Conservation (phyloP, 495 filamentous ascomycete species). For the Umbilicaria muhlenbergii region DNA sequence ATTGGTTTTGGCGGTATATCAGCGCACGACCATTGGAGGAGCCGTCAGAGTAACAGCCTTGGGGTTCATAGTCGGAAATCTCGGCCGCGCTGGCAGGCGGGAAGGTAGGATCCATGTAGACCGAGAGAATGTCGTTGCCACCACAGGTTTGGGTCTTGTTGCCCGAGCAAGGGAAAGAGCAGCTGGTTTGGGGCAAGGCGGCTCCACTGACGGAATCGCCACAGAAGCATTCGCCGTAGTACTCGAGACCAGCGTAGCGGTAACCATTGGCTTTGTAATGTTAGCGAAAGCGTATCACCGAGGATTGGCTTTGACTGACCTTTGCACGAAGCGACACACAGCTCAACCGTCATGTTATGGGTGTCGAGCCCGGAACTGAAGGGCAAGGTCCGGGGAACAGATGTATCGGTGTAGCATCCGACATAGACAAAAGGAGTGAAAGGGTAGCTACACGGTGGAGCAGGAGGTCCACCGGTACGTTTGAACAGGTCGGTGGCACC, state of each 20-base stretch:
- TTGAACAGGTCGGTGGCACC: not conserved
- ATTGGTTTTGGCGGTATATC: constrained; percentile 25
- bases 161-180: constrained; percentile 31
- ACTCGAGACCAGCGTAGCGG: constrained; percentile 38
- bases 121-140: constrained; percentile 26
- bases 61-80: constrained; percentile 26
- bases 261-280: constrained; percentile 25
- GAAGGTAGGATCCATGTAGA: constrained; percentile 39
- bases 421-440: constrained; percentile 35
- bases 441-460: not conserved
- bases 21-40: constrained; percentile 29
- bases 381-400: constrained; percentile 20
- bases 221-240: constrained; percentile 38
- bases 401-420: constrained; percentile 32
- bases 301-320: constrained; percentile 8
- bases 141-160: constrained; percentile 31
- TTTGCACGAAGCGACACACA: constrained; percentile 36
- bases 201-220: constrained; percentile 24
- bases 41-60: constrained; percentile 45
- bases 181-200: constrained; percentile 20
- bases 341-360: constrained; percentile 33
- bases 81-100: constrained; percentile 20
- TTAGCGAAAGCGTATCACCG: not conserved
- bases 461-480: not conserved
- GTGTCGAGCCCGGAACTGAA: constrained; percentile 21